A percentile compares a stretch with the other conserved stretches of the same genome.
phyloP scores from a whole-genome alignment of 2,329 filamentous ascomycete genomes.

The Colletotrichum destructivum region DNA sequence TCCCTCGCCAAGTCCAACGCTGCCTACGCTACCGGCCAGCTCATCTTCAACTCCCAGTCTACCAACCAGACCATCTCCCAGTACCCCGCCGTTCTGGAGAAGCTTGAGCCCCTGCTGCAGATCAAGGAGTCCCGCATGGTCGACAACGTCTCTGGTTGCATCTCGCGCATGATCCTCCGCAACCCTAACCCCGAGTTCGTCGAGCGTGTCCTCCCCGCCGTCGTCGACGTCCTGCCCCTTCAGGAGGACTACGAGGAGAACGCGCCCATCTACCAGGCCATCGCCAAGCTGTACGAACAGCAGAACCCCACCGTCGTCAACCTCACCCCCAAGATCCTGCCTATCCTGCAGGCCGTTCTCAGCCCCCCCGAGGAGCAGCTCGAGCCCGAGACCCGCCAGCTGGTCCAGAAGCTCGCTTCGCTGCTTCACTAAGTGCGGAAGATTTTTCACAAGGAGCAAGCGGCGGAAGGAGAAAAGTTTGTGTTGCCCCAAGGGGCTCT shows the following conservation, averaged over 20 bases:
- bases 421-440: conserved; percentile 48
- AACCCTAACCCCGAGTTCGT: conserved; percentile 88
- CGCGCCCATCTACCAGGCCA: conserved; percentile 91
- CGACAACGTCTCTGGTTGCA: conserved; percentile 93
- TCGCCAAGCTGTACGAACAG: conserved; percentile 85
- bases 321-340: conserved; percentile 78
- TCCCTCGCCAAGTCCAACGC: conserved; percentile 95
- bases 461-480: conserved; percentile 14
- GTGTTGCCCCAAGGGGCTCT: conserved; percentile 32
- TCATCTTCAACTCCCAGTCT: conserved; percentile 86
- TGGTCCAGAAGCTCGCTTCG: conserved; percentile 76
- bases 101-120: conserved; percentile 88
- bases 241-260: conserved; percentile 98
- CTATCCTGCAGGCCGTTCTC: conserved; percentile 81
- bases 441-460: neutral
- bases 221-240: conserved; percentile 86
- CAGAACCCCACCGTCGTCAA: conserved; percentile 79
- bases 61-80: conserved; percentile 78
- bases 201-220: conserved; percentile 83
- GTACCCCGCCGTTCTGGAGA: conserved; percentile 84
- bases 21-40: conserved; percentile 89
- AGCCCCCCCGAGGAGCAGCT: conserved; percentile 82
- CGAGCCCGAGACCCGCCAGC: conserved; percentile 77
- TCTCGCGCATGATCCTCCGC: conserved; percentile 92
- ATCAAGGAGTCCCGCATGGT: conserved; percentile 85